Evolutionary conservation across 1,284 basidiomycete species (phyloP).

Genomic region (Chalciporus piperatoides): DNA sequence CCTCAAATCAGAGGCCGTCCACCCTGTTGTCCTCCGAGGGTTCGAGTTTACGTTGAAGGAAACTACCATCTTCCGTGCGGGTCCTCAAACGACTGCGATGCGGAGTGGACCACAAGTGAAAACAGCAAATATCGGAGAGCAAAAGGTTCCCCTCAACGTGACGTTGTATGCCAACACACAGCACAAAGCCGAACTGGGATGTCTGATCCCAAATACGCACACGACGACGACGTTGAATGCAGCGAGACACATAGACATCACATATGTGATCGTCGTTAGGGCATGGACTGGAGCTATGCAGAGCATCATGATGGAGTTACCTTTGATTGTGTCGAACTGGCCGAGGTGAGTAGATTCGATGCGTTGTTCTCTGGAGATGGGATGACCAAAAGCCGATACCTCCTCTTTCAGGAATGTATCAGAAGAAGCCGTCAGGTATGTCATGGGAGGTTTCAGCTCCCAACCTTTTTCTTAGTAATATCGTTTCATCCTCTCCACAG

Average conservation of each 20-base stretch:
- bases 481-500: constrained; percentile 32
- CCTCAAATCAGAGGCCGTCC: constrained; percentile 63
- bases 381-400: constrained; percentile 3
- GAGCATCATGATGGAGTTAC: constrained; percentile 66
- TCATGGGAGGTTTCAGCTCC: neutral
- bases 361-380: neutral
- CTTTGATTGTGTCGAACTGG: constrained; percentile 79
- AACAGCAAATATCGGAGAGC: constrained; percentile 52
- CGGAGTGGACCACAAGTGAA: constrained; percentile 56
- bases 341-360: constrained; percentile 51
- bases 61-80: constrained; percentile 62
- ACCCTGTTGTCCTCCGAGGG: constrained; percentile 65
- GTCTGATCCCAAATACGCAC: constrained; percentile 65
- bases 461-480: neutral
- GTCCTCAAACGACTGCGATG: constrained; percentile 47
- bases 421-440: constrained; percentile 59
- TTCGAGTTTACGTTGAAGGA: constrained; percentile 80
- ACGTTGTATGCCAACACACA: constrained; percentile 67
- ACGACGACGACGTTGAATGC: constrained; percentile 73
- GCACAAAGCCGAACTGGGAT: constrained; percentile 66
- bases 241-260: constrained; percentile 78
- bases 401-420: constrained; percentile 50
- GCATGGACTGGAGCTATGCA: constrained; percentile 69
- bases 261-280: constrained; percentile 71
- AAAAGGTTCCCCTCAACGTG: constrained; percentile 67